Conservation (phyloP, 257 asterid species). For the Petrea volubilis region DNA sequence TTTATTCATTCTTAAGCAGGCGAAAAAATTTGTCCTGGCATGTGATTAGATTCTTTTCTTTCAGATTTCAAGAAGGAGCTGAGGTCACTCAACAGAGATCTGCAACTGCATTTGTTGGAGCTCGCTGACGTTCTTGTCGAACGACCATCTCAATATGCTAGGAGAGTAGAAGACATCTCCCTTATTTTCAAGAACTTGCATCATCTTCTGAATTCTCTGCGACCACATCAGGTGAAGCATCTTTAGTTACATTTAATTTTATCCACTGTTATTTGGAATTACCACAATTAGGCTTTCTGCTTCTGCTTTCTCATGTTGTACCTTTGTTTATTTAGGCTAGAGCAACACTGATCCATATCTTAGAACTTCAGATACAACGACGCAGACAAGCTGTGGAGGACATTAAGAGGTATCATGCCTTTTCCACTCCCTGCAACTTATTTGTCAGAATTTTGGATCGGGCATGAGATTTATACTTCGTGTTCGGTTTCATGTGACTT, state of each 20-base stretch:
- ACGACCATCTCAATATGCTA: constrained; percentile 93
- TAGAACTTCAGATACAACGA: constrained; percentile 90
- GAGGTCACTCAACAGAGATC: constrained; percentile 81
- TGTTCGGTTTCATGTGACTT: neutral
- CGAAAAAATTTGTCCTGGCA: constrained; percentile 2
- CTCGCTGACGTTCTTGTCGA: constrained; percentile 95
- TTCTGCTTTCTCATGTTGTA: constrained; percentile 11
- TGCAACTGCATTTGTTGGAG: constrained; percentile 88
- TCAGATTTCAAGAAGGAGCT: constrained; percentile 91
- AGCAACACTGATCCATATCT: constrained; percentile 90
- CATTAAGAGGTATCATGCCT: constrained; percentile 67
- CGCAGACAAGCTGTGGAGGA: constrained; percentile 98
- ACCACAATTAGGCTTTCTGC: neutral
- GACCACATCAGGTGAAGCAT: constrained; percentile 91
- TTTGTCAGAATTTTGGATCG: constrained; percentile 1
- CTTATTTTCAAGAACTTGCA: constrained; percentile 87
- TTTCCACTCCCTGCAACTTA: constrained; percentile 3
- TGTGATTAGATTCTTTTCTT: constrained; percentile 26
- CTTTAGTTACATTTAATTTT: neutral
- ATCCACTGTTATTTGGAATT: constrained; percentile 2
- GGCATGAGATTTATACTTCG: neutral
- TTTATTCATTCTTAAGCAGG: constrained; percentile 1
- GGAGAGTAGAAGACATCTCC: constrained; percentile 96
- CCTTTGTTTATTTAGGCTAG: constrained; percentile 67
- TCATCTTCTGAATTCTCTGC: constrained; percentile 91